Conservation (phyloP, 2,329 filamentous ascomycete genomes). For the Cladosporium colombiae region DNA sequence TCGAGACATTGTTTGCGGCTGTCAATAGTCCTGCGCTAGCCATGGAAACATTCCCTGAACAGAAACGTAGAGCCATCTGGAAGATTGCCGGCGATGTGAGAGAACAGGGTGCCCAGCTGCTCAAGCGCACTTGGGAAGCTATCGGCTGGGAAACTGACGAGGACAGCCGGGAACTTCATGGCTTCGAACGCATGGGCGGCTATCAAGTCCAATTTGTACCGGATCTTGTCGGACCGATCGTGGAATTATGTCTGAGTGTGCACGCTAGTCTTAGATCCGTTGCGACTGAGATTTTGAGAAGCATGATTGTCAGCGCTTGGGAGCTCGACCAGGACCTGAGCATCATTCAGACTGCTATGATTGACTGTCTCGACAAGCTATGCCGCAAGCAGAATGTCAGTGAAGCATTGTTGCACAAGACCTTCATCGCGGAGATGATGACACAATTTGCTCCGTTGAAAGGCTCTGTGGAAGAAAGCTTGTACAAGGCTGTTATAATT, state of each 20-base stretch:
- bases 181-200: slow-evolving; percentile 81
- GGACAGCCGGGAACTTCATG: slow-evolving; percentile 77
- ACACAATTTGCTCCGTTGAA: slow-evolving; percentile 75
- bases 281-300: slow-evolving; percentile 89
- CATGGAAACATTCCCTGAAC: slow-evolving; percentile 93
- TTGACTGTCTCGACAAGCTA: slow-evolving; percentile 84
- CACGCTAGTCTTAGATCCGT: slow-evolving; percentile 87
- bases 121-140: slow-evolving; percentile 86
- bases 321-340: slow-evolving; percentile 88
- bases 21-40: slow-evolving; percentile 87
- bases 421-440: slow-evolving; percentile 84
- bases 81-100: slow-evolving; percentile 97
- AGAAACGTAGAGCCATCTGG: slow-evolving; percentile 95
- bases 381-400: slow-evolving; percentile 80
- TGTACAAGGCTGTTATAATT: slow-evolving; percentile 74
- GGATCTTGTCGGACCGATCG: slow-evolving; percentile 83
- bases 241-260: slow-evolving; percentile 91
- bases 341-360: slow-evolving; percentile 92
- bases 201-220: slow-evolving; percentile 99
- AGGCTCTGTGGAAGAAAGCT: slow-evolving; percentile 65
- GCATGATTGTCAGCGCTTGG: slow-evolving; percentile 99
- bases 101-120: slow-evolving; percentile 82
- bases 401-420: slow-evolving; percentile 86
- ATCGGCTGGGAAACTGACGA: slow-evolving; percentile 91
- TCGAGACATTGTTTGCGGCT: slow-evolving; percentile 82